These are phyloP conservation scores for Penicillium griseofulvum DNA, from an alignment of 2,329 filamentous ascomycete species.

Conservation along the genomic window DNA sequence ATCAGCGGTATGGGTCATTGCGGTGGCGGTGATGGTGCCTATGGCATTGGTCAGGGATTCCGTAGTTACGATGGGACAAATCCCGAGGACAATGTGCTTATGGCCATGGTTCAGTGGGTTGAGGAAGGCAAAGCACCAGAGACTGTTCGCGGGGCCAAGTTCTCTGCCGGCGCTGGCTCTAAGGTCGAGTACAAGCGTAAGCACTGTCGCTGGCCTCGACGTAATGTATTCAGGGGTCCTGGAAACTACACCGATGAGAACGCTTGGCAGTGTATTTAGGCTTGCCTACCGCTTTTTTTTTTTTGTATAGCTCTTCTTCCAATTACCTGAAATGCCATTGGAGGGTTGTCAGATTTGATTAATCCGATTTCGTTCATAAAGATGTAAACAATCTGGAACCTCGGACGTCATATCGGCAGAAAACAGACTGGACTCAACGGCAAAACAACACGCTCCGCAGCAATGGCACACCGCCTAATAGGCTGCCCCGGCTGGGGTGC, in stretches of 20 bases:
- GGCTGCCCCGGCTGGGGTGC: not conserved
- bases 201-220: constrained; percentile 46
- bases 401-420: constrained; percentile 13
- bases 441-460: not conserved
- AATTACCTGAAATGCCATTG: not conserved
- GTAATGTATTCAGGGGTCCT: constrained; percentile 33
- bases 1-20: constrained; percentile 58
- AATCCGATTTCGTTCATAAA: no score
- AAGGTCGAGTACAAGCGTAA: constrained; percentile 46
- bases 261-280: constrained; percentile 34
- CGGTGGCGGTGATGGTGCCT: constrained; percentile 41
- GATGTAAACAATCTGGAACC: not conserved
- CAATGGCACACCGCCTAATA: constrained; percentile 1
- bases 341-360: no score
- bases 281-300: not conserved
- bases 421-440: constrained; percentile 1
- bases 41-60: constrained; percentile 40
- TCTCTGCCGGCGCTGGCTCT: constrained; percentile 38
- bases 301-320: not conserved
- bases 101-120: constrained; percentile 51
- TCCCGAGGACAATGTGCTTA: constrained; percentile 49
- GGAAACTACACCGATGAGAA: constrained; percentile 35
- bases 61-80: constrained; percentile 22
- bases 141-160: constrained; percentile 46
- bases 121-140: constrained; percentile 44